These are phyloP conservation scores for Talaromyces stipitatus DNA, from an alignment of 495 filamentous ascomycete species.

Conservation along the genomic window DNA sequence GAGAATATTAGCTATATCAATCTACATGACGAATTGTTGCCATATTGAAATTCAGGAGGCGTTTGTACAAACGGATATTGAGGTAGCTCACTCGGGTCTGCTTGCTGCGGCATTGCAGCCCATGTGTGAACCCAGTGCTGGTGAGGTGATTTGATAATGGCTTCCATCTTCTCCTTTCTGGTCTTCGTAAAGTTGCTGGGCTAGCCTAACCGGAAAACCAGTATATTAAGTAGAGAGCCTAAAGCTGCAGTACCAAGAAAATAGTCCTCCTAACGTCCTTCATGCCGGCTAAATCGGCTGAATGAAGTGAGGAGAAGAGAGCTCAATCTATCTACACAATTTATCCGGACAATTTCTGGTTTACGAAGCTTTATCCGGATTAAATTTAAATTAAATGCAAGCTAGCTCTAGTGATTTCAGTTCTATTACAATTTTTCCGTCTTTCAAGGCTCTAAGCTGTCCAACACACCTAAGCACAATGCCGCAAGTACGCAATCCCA, in stretches of 20 bases:
- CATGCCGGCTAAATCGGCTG: background rate
- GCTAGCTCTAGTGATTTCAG: no score
- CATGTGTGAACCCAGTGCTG: slow-evolving; percentile 58
- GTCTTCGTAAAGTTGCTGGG: background rate
- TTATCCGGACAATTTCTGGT: no score
- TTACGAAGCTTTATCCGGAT: no score
- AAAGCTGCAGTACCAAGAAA: no score
- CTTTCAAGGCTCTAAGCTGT: no score
- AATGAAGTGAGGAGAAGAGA: no score
- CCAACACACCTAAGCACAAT: no score
- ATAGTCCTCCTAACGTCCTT: background rate
- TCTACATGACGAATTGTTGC: background rate
- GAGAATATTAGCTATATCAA: background rate
- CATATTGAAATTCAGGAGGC: background rate
- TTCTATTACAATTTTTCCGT: no score
- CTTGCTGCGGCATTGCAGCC: slow-evolving; percentile 60
- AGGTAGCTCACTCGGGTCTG: slow-evolving; percentile 55
- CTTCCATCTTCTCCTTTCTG: background rate
- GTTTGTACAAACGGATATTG: slow-evolving; percentile 49
- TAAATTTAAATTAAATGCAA: no score
- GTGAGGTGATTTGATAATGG: background rate
- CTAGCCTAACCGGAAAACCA: background rate
- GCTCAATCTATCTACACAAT: no score
- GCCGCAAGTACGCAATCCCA: slow-evolving; percentile 37
- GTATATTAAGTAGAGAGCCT: background rate